phyloP scores from a whole-genome alignment of 176 grass and related monocot genomes.

The Ananas comosus region DNA sequence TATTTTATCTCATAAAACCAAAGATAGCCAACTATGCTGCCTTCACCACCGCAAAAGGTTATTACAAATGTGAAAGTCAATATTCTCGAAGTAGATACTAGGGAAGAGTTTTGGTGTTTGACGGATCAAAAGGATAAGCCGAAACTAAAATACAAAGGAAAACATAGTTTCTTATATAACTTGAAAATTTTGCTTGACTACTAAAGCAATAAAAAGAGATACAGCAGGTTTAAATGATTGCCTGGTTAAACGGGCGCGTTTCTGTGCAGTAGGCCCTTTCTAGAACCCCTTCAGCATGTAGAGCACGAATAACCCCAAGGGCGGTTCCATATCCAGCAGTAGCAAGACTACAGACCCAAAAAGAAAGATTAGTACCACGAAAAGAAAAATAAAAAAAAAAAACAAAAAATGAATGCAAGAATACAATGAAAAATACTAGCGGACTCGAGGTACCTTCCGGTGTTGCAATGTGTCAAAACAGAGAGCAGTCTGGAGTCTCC shows the following conservation, averaged over 20 bases:
- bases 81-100: neutral
- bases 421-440: neutral
- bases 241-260: constrained; percentile 98
- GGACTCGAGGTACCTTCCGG: constrained; percentile 54
- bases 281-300: constrained; percentile 52
- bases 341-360: constrained; percentile 45
- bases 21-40: no score
- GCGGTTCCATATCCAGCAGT: constrained; percentile 99
- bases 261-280: constrained; percentile 89
- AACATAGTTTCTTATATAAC: no score
- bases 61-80: neutral
- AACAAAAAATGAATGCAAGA: constrained; percentile 3
- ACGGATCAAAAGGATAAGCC: neutral
- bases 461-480: constrained; percentile 93
- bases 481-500: constrained; percentile 35
- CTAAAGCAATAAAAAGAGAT: neutral
- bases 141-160: neutral
- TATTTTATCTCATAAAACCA: no score
- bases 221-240: neutral
- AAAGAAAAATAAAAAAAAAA: constrained; percentile 3
- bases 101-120: no score
- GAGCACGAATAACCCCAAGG: constrained; percentile 74
- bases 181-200: no score
- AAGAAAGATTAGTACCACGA: constrained; percentile 2
- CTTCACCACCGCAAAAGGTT: no score